phyloP scores from a whole-genome alignment of 1,284 basidiomycete genomes.

The Kalmanozyma brasiliensis region DNA sequence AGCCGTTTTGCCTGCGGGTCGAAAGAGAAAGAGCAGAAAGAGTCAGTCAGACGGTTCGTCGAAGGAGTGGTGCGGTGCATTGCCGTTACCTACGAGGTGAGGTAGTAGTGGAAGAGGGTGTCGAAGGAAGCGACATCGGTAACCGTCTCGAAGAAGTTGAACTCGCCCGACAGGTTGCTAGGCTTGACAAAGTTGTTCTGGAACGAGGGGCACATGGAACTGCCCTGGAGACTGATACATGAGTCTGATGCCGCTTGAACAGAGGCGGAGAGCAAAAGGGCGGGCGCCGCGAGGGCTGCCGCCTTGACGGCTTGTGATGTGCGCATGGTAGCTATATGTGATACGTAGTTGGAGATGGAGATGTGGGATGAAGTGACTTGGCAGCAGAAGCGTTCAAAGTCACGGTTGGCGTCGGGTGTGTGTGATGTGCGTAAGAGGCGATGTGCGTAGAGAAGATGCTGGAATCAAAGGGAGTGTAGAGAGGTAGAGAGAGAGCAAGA shows the following conservation, averaged over 20 bases:
- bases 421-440: background rate
- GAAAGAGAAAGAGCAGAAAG: background rate
- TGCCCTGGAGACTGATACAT: conserved; percentile 55
- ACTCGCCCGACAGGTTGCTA: conserved; percentile 66
- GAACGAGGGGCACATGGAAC: conserved; percentile 56
- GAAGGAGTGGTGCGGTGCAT: too few species aligned
- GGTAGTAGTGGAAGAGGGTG: conserved; percentile 68
- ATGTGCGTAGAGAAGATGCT: conserved; percentile 4
- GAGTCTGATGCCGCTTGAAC: conserved; percentile 39
- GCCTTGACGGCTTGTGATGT: conserved; percentile 32
- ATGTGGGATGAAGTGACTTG: background rate
- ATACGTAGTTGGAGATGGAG: background rate
- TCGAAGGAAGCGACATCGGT: conserved; percentile 69
- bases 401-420: too few species aligned
- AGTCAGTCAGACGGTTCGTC: background rate
- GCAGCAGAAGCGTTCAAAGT: conserved; percentile 1
- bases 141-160: conserved; percentile 67
- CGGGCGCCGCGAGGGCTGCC: conserved; percentile 35
- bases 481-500: conserved; percentile 14
- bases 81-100: conserved; percentile 53
- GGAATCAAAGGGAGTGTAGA: conserved; percentile 4
- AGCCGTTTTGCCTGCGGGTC: conserved; percentile 57
- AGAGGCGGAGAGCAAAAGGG: conserved; percentile 24
- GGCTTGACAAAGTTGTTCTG: conserved; percentile 66
- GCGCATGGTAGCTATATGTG: conserved; percentile 24